Evolutionary conservation across 2,329 filamentous ascomycete species (phyloP).

Genomic region (Fusarium protoensiforme): DNA sequence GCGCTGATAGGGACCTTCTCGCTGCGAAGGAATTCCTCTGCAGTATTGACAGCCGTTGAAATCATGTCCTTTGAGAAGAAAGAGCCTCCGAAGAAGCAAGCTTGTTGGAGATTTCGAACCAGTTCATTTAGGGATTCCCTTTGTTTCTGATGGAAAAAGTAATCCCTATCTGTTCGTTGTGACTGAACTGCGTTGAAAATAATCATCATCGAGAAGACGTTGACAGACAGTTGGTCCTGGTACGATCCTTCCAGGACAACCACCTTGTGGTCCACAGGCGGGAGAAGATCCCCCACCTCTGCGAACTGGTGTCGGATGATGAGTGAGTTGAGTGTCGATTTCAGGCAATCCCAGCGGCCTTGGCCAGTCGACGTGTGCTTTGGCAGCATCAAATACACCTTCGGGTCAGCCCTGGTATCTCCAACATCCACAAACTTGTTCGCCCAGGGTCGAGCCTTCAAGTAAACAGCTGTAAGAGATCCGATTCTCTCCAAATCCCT

Average conservation of each 20-base stretch:
- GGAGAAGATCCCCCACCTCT: conserved; percentile 77
- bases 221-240: conserved; percentile 85
- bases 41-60: conserved; percentile 70
- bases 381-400: conserved; percentile 74
- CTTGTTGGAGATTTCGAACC: conserved; percentile 82
- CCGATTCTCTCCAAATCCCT: conserved; percentile 76
- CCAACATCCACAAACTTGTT: conserved; percentile 66
- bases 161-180: conserved; percentile 84
- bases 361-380: conserved; percentile 61
- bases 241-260: conserved; percentile 83
- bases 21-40: conserved; percentile 74
- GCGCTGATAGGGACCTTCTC: conserved; percentile 67
- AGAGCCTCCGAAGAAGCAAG: conserved; percentile 85
- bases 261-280: conserved; percentile 76
- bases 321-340: conserved; percentile 77
- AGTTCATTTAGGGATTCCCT: conserved; percentile 73
- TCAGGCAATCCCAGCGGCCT: conserved; percentile 72
- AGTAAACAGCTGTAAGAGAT: conserved; percentile 74
- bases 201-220: conserved; percentile 86
- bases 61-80: conserved; percentile 77
- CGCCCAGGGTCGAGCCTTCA: conserved; percentile 83
- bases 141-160: conserved; percentile 86
- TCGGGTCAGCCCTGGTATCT: conserved; percentile 74
- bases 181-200: conserved; percentile 90
- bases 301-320: conserved; percentile 83